A percentile compares a stretch with the other conserved stretches of the same genome.
Evolutionary conservation across 306 rosid genomes (phyloP).

Genomic region (Cicer yamashitae): DNA sequence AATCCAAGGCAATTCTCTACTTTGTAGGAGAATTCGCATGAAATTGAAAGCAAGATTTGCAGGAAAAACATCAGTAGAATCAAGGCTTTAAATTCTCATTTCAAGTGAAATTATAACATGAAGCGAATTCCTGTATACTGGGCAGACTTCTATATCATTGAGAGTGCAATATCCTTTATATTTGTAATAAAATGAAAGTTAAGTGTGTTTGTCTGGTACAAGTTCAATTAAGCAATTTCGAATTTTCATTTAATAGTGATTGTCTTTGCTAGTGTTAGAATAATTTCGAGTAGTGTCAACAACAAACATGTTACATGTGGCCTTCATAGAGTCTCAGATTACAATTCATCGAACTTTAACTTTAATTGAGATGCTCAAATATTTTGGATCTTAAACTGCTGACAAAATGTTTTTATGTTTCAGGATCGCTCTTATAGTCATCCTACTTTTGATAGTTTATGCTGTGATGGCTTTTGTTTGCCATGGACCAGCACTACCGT

Average conservation of each 20-base stretch:
- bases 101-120: conserved; percentile 20
- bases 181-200: conserved; percentile 3
- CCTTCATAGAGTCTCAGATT: conserved; percentile 8
- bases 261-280: conserved; percentile 24
- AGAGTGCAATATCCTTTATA: not conserved
- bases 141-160: conserved; percentile 3
- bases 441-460: conserved; percentile 75
- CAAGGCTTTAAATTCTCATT: conserved; percentile 13
- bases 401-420: conserved; percentile 50
- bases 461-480: conserved; percentile 88
- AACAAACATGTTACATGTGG: conserved; percentile 5
- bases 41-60: conserved; percentile 14
- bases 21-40: not conserved
- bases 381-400: conserved; percentile 37
- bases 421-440: conserved; percentile 81
- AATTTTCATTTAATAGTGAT: conserved; percentile 15
- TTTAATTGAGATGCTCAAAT: conserved; percentile 24
- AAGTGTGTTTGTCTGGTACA: conserved; percentile 17
- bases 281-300: conserved; percentile 10
- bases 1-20: not conserved
- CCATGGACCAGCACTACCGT: conserved; percentile 78
- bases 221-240: conserved; percentile 26
- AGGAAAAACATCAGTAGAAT: conserved; percentile 15
- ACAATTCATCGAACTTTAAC: conserved; percentile 10
- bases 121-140: conserved; percentile 6